Base-by-base conservation (phyloP, 23 red algal species). In the Chondrus crispus region DNA sequence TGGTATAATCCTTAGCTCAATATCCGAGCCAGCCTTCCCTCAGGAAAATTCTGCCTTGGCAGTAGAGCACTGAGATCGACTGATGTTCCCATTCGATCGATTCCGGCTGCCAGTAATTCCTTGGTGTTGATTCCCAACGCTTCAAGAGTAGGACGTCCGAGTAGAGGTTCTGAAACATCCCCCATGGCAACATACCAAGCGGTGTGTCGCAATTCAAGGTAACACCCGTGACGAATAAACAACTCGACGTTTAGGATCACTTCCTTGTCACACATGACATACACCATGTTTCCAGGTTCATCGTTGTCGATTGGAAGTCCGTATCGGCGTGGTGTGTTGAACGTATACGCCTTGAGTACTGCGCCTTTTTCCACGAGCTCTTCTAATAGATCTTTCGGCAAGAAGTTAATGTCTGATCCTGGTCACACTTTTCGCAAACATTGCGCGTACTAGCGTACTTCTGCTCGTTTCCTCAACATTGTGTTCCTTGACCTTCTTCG, bases 91-190 rank as follows among this genome's bases (percentile, higher is more conserved):
- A 53, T 4, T 29, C 46, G 39, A 38, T 82, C 78, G 47, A 47
- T 47, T 10, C 44, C 78, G 30, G 46, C 51, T 10, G 39, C 78
- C 48, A 64, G 51, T 26, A 82, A 29, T 26, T 82, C 9, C 46
- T 37, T 38, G n/a, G 46, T 57, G 47, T 82, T 60, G 29, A 82
- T 24, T 55, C 47, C 45, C 33, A 82, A 45, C 28, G 52, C 47
- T 47, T 82, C 78, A 20, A 58, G 78, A 20, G 40, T 66, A 28
- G 78, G 78, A 28, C 51, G 24, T 82, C 78, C 78, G 22, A 82
- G n/a, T 22, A 82, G 78, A 26, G 78, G 78, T 7, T 53, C 52
- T 60, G 29, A 20, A 50, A 82, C 78, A 28, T 60, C 52, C 41
- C 55, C 44, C 26, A 37, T 38, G 42, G 78, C 26, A n/a, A 82